These are phyloP conservation scores for Haplosporangium sp. DNA, from an alignment of 371 early-diverging fungal species.

Conservation along the genomic window DNA sequence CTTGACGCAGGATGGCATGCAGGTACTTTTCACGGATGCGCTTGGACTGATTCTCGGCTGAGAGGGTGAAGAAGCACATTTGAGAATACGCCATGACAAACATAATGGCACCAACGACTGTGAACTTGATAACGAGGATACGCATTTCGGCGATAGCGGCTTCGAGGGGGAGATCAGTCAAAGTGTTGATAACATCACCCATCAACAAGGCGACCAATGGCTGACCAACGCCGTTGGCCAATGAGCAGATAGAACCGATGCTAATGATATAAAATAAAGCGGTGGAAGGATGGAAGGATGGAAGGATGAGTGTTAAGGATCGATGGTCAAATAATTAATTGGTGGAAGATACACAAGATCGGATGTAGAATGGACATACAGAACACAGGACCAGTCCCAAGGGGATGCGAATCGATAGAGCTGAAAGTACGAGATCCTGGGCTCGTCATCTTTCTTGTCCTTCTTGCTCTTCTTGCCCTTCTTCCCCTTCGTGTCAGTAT, in stretches of 20 bases:
- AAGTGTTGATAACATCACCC: constrained; percentile 55
- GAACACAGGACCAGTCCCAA: constrained; percentile 67
- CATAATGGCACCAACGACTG: constrained; percentile 62
- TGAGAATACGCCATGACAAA: constrained; percentile 60
- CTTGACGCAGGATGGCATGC: constrained; percentile 86
- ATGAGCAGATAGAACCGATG: constrained; percentile 40
- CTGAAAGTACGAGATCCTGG: constrained; percentile 61
- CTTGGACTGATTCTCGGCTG: constrained; percentile 63
- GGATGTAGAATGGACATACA: constrained; percentile 52
- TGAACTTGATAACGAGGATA: constrained; percentile 46
- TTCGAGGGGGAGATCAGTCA: constrained; percentile 30
- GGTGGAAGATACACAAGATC: background rate
- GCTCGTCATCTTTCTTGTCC: constrained; percentile 46
- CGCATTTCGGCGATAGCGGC: constrained; percentile 47
- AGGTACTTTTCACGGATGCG: constrained; percentile 77
- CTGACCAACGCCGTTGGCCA: constrained; percentile 46
- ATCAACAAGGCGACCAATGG: constrained; percentile 57
- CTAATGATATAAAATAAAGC: constrained; percentile 7
- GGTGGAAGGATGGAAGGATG: background rate
- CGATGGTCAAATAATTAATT: background rate
- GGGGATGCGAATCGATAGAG: constrained; percentile 78
- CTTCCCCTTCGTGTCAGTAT: constrained; percentile 45
- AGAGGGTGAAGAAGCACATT: constrained; percentile 60
- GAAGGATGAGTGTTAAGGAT: background rate
- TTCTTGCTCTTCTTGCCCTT: constrained; percentile 50